Percentiles rank a stretch among this genome's conserved stretches.
These are phyloP conservation scores for Fagopyrum esculentum DNA, from an alignment of 148 eudicot species.

Conservation along the genomic window DNA sequence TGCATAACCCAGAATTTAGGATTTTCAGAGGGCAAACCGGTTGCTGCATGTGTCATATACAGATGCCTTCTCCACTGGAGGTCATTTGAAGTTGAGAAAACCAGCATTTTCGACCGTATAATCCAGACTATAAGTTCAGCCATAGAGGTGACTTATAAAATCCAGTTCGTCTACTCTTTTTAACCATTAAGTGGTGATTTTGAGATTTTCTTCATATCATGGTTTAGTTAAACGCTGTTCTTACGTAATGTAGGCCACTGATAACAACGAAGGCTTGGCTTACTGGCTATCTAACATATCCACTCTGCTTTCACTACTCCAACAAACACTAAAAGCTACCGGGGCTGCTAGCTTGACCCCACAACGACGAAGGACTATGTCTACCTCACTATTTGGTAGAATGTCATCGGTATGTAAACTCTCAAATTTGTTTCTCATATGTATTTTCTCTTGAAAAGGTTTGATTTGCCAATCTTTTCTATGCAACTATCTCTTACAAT, in stretches of 20 bases:
- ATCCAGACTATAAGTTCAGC: slow-evolving; percentile 82
- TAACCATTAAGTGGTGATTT: background rate
- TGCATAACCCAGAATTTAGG: slow-evolving; percentile 90
- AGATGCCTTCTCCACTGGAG: slow-evolving; percentile 98
- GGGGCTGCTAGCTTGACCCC: slow-evolving; percentile 92
- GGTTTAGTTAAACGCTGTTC: background rate
- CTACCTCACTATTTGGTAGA: slow-evolving; percentile 89
- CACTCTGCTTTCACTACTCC: slow-evolving; percentile 80
- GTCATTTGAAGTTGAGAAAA: slow-evolving; percentile 95
- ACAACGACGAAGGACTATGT: slow-evolving; percentile 75
- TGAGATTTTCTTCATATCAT: background rate
- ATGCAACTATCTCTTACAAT: background rate
- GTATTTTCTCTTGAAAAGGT: background rate
- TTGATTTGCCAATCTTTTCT: background rate
- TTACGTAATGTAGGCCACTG: slow-evolving; percentile 56
- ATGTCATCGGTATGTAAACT: slow-evolving; percentile 76
- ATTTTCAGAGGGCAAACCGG: slow-evolving; percentile 82
- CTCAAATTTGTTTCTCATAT: background rate
- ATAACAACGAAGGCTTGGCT: slow-evolving; percentile 68
- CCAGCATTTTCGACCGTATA: slow-evolving; percentile 84
- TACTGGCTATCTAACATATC: slow-evolving; percentile 95
- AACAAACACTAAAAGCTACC: slow-evolving; percentile 95
- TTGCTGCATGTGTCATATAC: slow-evolving; percentile 88
- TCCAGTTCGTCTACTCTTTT: no score
- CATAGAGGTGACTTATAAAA: slow-evolving; percentile 50